A percentile compares a stretch with the other conserved stretches of the same genome.
These are phyloP conservation scores for Teunomyces gatunensis DNA, from an alignment of 805 yeast species.

Conservation along the genomic window DNA sequence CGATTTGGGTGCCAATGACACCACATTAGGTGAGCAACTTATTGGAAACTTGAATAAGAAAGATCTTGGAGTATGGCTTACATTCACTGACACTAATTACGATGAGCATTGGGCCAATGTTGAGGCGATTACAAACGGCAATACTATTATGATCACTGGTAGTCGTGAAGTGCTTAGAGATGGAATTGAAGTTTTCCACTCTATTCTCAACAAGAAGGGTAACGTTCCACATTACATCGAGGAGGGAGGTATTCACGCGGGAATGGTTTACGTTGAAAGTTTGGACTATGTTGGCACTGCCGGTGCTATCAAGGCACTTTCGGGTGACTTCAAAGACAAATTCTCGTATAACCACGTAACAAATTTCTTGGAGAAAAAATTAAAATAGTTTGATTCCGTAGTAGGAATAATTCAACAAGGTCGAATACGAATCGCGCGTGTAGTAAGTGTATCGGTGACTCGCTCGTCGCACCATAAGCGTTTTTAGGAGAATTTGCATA, in stretches of 20 bases:
- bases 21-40: slow-evolving; percentile 32
- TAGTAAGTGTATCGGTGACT: not conserved
- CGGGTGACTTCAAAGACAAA: slow-evolving; percentile 24
- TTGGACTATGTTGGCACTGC: slow-evolving; percentile 24
- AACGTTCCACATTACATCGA: slow-evolving; percentile 21
- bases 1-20: slow-evolving; percentile 30
- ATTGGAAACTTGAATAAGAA: slow-evolving; percentile 19
- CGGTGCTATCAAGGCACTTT: slow-evolving; percentile 21
- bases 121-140: slow-evolving; percentile 19
- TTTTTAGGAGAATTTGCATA: not conserved
- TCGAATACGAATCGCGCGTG: not conserved
- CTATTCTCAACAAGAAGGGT: slow-evolving; percentile 17
- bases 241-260: slow-evolving; percentile 36
- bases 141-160: slow-evolving; percentile 26
- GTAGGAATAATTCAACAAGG: not conserved
- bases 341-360: slow-evolving; percentile 15
- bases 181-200: slow-evolving; percentile 25
- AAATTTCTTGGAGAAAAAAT: slow-evolving; percentile 13
- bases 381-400: not conserved
- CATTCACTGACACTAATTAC: slow-evolving; percentile 22
- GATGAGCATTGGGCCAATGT: slow-evolving; percentile 27
- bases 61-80: slow-evolving; percentile 16
- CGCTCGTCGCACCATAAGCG: not conserved
- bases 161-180: slow-evolving; percentile 33
- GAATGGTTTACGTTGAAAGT: slow-evolving; percentile 32